Base-by-base conservation (phyloP, 2,329 filamentous ascomycete species). In the Fusarium zealandicum region DNA sequence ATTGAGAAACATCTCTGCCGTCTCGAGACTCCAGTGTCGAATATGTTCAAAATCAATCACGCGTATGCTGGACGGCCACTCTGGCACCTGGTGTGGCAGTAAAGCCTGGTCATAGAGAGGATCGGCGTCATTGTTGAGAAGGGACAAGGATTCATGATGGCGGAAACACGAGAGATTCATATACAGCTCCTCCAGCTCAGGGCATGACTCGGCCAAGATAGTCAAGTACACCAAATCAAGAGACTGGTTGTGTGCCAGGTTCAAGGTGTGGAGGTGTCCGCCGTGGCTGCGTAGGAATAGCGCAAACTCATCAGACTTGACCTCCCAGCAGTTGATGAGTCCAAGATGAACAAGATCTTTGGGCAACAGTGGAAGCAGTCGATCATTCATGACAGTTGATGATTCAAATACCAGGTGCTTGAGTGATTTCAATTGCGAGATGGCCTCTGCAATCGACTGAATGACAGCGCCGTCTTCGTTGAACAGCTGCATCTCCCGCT, bases 121-220 rank as follows among this genome's bases (percentile, higher is more conserved):
- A 52, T 91, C 86, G 1, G 87, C 85, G 66, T 95, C 90, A 59
- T 66, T 67, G 41, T 85, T 84, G 60, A 87, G 27, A 12, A 57
- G 20, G 20, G 65, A 68, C 22, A 63, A 85, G 40, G 82, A 83
- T 45, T 82, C 78, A 53, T 90, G 85, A 33, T 86, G 82, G 59
- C 87, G 89, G 73, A 86, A 93, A 67, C 92, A 95, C 12, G 85
- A 87, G 44, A 96, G 77, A 63, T 96, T 90, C 80, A 96, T 88
- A 41, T 82, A 83, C 32, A 98, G 78, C 18, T 83, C 80, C 65
- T 88, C 79, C 6, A 98, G 79, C 4, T 80, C 79, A 0, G 91
- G 90, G 67, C 92, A 96, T 2, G 82, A 80, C 4, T 76, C 71
- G 14, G 83, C 85, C 38, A 98, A 74, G 20, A 81, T 73, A 0